Evolutionary conservation across 108 stramenopile genomes (phyloP).

Genomic region (Conticribra guillardii): DNA sequence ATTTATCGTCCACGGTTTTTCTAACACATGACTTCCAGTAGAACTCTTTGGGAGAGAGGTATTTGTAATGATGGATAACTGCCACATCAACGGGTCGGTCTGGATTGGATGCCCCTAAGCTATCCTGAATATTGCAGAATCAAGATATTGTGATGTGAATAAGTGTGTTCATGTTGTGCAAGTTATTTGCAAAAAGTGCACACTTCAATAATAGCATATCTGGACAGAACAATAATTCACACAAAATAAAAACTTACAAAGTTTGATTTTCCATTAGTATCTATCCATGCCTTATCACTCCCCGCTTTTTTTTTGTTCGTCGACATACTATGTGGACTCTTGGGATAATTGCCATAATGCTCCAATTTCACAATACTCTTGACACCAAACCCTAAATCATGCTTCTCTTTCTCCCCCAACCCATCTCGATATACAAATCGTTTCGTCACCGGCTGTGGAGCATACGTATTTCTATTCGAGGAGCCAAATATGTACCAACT

Average conservation of each 20-base stretch:
- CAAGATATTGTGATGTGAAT: too few relatives aligned
- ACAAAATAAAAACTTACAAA: slow-evolving; percentile 12
- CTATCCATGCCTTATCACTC: slow-evolving; percentile 28
- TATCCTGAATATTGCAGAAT: slow-evolving; percentile 6
- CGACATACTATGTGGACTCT: slow-evolving; percentile 35
- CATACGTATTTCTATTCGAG: slow-evolving; percentile 38
- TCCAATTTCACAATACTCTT: slow-evolving; percentile 29
- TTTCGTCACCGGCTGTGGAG: slow-evolving; percentile 61
- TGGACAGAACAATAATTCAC: not conserved
- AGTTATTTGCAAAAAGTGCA: too few relatives aligned
- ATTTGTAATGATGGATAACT: slow-evolving; percentile 50
- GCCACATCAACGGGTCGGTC: slow-evolving; percentile 49
- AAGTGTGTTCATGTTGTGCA: too few relatives aligned
- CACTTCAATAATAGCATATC: too few relatives aligned
- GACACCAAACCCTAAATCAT: slow-evolving; percentile 16
- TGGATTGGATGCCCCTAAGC: slow-evolving; percentile 27
- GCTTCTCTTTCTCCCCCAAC: slow-evolving; percentile 2
- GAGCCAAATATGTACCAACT: slow-evolving; percentile 61
- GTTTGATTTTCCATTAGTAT: slow-evolving; percentile 46
- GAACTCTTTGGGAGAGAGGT: slow-evolving; percentile 41
- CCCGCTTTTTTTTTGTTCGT: slow-evolving; percentile 18
- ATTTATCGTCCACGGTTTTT: slow-evolving; percentile 38
- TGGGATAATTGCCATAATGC: slow-evolving; percentile 24
- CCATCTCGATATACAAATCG: slow-evolving; percentile 55
- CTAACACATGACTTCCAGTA: slow-evolving; percentile 32